A percentile compares a stretch with the other conserved stretches of the same genome.
phyloP scores from a whole-genome alignment of 2,329 filamentous ascomycete genomes.

The Monilinia fructigena region DNA sequence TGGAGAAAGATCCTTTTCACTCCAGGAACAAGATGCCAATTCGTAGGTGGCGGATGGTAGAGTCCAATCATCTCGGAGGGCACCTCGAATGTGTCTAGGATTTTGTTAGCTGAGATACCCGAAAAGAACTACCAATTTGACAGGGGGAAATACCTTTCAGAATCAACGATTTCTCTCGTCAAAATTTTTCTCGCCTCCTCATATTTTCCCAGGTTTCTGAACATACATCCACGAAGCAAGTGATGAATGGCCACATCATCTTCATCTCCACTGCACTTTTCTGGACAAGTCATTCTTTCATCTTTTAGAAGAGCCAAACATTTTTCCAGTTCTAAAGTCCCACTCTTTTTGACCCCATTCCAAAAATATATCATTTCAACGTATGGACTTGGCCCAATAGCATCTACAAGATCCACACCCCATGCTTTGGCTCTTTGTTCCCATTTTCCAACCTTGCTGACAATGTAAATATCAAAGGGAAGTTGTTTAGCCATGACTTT shows the following conservation, averaged over 20 bases:
- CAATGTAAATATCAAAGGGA: conserved; percentile 84
- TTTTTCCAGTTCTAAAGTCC: conserved; percentile 58
- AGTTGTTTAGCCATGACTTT: conserved; percentile 85
- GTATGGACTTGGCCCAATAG: conserved; percentile 74
- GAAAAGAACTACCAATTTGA: background rate
- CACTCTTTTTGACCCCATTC: conserved; percentile 86
- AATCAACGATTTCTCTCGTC: conserved; percentile 58
- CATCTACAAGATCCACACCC: conserved; percentile 71
- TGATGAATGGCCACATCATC: conserved; percentile 65
- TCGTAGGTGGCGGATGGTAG: conserved; percentile 81
- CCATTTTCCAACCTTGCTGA: conserved; percentile 86
- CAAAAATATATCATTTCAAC: conserved; percentile 94
- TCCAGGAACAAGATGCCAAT: conserved; percentile 78
- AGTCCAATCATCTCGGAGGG: conserved; percentile 66
- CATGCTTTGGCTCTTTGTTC: conserved; percentile 69
- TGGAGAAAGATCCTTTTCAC: conserved; percentile 49
- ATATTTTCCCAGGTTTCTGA: conserved; percentile 61
- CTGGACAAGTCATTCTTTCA: conserved; percentile 52
- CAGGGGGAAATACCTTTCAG: conserved; percentile 56
- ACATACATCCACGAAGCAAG: conserved; percentile 64
- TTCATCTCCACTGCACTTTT: conserved; percentile 51
- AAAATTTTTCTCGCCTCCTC: conserved; percentile 66
- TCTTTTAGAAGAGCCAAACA: conserved; percentile 65
- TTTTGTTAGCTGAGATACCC: conserved; percentile 24
- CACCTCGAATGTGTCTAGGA: conserved; percentile 52